Evolutionary conservation across 2,329 filamentous ascomycete species (phyloP), one percentile per base, ranked within the genome.

Genomic region (Aaosphaeria pasadenensis): DNA sequence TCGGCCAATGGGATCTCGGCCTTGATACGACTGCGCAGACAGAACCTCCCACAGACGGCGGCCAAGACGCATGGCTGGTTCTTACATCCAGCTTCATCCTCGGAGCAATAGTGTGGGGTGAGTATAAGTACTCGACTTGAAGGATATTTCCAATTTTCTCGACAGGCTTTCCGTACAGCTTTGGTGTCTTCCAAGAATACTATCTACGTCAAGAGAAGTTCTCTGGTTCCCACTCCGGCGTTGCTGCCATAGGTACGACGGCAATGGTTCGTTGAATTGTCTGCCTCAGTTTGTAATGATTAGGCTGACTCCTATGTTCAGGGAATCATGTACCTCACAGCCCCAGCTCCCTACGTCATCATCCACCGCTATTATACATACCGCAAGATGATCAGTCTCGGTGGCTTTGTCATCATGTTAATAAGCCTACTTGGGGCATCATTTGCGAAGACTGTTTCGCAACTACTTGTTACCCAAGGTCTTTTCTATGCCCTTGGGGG

Each of bases 181-280:
- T 74, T 41, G 72, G 71, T 24, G 65, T 74, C 1, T 73, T 75
- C 28, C 69, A 76, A 46, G 62, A 71, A 9, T 77, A 76, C 60
- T 77, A 77, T 52, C 54, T 68, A 0, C 66, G 74, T 48, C 70
- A 72, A 11, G 49, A 53, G 4, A 38, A 50, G 36, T 47, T 62
- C 9, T 41, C 45, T 4, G 51, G 47, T 6, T 47, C 44, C 24
- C 38, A 30, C 7, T 9, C 30, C 17, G 55, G 46, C 33, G 50
- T 59, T 32, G 55, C 55, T 35, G 50, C 55, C 1, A 51, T 57
- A n/a, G 54, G 57, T 11, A 59, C 57, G 4, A 60, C 53, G 9
- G 47, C 58, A 31, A 59, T 51, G 5, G 57, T 60, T 46, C 33
- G 59, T 40, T 40, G 11, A 40, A 7, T 17, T 17, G 7, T 7